A percentile compares a stretch with the other conserved stretches of the same genome.
Conservation (phyloP, 116 monocot species). For the Cymodocea nodosa region DNA sequence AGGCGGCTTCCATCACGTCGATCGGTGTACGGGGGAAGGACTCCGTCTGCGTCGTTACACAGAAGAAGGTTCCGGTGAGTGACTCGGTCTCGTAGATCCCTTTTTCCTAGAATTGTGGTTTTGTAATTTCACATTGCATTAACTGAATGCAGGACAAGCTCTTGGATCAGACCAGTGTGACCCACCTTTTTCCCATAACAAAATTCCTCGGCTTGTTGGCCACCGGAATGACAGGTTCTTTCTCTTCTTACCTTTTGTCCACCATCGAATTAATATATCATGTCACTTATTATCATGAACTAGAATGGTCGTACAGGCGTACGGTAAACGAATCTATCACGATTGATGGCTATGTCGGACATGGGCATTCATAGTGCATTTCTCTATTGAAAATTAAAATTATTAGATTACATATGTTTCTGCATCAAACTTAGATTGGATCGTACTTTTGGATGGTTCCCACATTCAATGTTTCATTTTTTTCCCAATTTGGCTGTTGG, state of each 20-base stretch:
- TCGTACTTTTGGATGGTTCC: no score
- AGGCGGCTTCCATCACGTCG: constrained; percentile 82
- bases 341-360: no score
- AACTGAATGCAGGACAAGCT: constrained; percentile 73
- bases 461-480: no score
- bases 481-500: no score
- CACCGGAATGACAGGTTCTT: constrained; percentile 90
- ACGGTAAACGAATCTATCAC: no score
- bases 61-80: constrained; percentile 99
- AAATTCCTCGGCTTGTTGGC: constrained; percentile 87
- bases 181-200: constrained; percentile 83
- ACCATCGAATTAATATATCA: neutral
- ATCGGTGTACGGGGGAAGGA: constrained; percentile 96
- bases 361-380: no score
- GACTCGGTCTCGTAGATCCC: neutral
- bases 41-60: constrained; percentile 92
- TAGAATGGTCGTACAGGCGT: no score
- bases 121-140: neutral
- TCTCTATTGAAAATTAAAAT: no score
- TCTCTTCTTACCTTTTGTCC: neutral
- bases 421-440: no score
- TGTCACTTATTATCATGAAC: neutral
- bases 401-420: no score
- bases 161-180: constrained; percentile 92
- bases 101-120: neutral